Evolutionary conservation across 106 monocot genomes (phyloP).

Genomic region (Allium fistulosum): DNA sequence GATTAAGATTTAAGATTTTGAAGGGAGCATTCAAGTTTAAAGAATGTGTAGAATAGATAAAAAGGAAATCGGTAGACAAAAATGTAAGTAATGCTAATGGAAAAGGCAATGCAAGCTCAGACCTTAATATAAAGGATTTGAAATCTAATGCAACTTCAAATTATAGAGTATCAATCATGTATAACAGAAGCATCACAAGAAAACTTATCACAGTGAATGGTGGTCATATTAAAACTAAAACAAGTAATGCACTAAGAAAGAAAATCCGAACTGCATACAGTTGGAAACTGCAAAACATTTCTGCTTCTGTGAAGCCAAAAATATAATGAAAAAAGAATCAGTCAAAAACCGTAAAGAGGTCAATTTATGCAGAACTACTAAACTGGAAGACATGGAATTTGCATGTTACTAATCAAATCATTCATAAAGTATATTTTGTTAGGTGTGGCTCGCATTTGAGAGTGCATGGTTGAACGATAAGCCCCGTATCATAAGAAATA

Average conservation of each 20-base stretch:
- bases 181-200: neutral
- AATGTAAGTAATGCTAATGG: neutral
- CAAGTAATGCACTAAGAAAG: neutral
- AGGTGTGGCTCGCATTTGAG: no score
- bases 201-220: neutral
- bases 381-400: neutral
- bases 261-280: neutral
- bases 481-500: no score
- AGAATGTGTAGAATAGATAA: no score
- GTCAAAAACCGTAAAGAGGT: neutral
- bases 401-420: no score
- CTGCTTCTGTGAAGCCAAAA: slow-evolving; percentile 8
- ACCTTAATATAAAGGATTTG: neutral
- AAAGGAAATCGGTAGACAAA: no score
- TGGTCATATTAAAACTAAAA: neutral
- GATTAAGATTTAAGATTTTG: no score
- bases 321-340: slow-evolving; percentile 8
- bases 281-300: slow-evolving; percentile 1
- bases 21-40: no score
- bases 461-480: no score
- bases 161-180: neutral
- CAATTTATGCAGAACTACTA: slow-evolving; percentile 6
- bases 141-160: slow-evolving; percentile 3
- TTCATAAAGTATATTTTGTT: no score
- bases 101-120: neutral